phyloP scores from a whole-genome alignment of 345 rosid species.

The Sisymbrium irio region DNA sequence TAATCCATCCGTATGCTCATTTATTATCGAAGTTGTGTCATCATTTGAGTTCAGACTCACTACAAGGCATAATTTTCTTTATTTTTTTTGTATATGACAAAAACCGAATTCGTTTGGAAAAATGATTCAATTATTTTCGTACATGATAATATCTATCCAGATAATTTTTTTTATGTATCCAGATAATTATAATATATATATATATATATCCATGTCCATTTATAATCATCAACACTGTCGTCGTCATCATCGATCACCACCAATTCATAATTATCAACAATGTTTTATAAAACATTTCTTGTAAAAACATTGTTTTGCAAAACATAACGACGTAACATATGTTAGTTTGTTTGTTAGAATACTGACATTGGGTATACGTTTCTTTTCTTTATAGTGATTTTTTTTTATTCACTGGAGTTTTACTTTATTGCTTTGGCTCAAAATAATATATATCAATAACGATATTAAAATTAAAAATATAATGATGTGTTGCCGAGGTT shows the following conservation, averaged over 20 bases:
- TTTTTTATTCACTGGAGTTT: not conserved
- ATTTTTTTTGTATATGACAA: not conserved
- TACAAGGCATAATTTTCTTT: not conserved
- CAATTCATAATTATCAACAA: not conserved
- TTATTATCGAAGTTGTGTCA: not conserved
- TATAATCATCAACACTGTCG: not conserved
- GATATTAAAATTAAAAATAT: not conserved
- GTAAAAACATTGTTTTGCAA: not conserved
- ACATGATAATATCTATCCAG: not conserved
- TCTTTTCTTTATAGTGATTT: not conserved
- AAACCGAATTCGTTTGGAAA: not conserved
- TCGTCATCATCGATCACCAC: slow-evolving; percentile 5
- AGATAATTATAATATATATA: too few species aligned
- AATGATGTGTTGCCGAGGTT: not conserved
- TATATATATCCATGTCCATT: not conserved
- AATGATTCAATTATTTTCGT: slow-evolving; percentile 14
- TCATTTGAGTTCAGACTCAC: not conserved
- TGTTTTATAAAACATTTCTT: not conserved
- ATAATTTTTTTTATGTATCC: not conserved
- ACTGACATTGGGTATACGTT: slow-evolving; percentile 12
- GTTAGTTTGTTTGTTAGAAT: slow-evolving; percentile 15
- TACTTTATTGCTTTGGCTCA: not conserved
- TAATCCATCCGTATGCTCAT: not conserved
- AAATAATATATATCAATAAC: not conserved
- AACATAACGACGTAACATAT: slow-evolving; percentile 6